Conservation (phyloP, 2,329 filamentous ascomycete species). For the Calycina marina region DNA sequence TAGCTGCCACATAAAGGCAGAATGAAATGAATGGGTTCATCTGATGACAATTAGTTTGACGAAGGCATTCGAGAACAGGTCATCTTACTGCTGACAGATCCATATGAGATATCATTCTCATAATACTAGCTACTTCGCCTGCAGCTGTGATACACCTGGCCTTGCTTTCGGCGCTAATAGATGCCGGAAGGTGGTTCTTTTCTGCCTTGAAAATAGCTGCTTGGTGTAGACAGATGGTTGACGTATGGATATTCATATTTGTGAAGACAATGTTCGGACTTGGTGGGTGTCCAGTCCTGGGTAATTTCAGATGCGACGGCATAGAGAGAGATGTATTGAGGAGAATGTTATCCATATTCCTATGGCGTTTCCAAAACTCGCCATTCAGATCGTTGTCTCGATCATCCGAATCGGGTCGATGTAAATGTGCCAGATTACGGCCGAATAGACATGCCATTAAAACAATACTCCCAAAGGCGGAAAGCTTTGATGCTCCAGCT, state of each 20-base stretch:
- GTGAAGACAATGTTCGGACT: constrained; percentile 82
- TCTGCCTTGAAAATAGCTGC: constrained; percentile 96
- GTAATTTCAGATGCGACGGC: constrained; percentile 68
- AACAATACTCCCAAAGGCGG: constrained; percentile 65
- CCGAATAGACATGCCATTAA: constrained; percentile 85
- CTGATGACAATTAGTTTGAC: constrained; percentile 30
- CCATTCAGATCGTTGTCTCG: constrained; percentile 79
- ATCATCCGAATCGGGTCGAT: constrained; percentile 71
- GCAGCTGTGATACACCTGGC: constrained; percentile 85
- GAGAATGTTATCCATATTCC: constrained; percentile 77
- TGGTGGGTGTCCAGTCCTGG: constrained; percentile 53
- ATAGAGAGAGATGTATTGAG: constrained; percentile 74
- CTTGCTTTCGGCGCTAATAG: constrained; percentile 79
- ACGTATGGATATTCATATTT: constrained; percentile 96
- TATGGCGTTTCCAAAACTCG: constrained; percentile 89
- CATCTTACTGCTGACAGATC: constrained; percentile 63
- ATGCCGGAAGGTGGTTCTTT: constrained; percentile 63
- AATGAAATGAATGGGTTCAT: constrained; percentile 95
- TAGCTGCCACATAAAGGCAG: constrained; percentile 86
- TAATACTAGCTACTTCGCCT: constrained; percentile 85
- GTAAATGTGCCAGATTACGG: constrained; percentile 78
- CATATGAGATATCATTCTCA: constrained; percentile 86
- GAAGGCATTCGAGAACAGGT: background rate
- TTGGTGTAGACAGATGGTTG: constrained; percentile 93
- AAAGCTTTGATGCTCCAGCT: constrained; percentile 58